phyloP scores from a whole-genome alignment of 345 rosid species.

The Schrenkiella parvula region DNA sequence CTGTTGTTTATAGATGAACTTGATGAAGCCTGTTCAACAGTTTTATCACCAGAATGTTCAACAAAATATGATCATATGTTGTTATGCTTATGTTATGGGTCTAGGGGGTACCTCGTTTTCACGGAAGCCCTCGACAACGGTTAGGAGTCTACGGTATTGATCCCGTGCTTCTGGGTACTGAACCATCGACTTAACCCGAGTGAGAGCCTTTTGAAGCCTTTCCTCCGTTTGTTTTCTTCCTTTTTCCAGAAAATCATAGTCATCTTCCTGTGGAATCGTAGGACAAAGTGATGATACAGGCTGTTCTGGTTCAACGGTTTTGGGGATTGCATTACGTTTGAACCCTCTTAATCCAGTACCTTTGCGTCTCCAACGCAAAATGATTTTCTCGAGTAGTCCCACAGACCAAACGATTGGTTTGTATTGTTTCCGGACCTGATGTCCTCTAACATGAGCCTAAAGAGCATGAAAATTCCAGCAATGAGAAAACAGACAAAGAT shows the following conservation, averaged over 20 bases:
- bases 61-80: background rate
- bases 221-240: slow-evolving; percentile 92
- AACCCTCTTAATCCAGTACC: slow-evolving; percentile 85
- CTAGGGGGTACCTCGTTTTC: slow-evolving; percentile 52
- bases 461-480: background rate
- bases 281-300: slow-evolving; percentile 16
- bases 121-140: slow-evolving; percentile 62
- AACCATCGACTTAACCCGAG: slow-evolving; percentile 91
- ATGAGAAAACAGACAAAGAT: background rate
- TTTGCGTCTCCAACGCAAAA: slow-evolving; percentile 91
- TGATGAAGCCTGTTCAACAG: slow-evolving; percentile 27
- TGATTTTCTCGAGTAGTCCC: slow-evolving; percentile 85
- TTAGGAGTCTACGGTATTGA: slow-evolving; percentile 82
- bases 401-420: slow-evolving; percentile 78
- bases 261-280: slow-evolving; percentile 48
- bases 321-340: slow-evolving; percentile 44
- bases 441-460: slow-evolving; percentile 91
- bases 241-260: slow-evolving; percentile 79
- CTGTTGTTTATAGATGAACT: slow-evolving; percentile 14
- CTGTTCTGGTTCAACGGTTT: slow-evolving; percentile 37
- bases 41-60: background rate
- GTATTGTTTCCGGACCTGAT: slow-evolving; percentile 80
- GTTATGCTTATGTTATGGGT: background rate
- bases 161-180: slow-evolving; percentile 83
- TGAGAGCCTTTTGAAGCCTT: slow-evolving; percentile 78